Evolutionary conservation across 1,284 basidiomycete genomes (phyloP).

Genomic region (Apiotrichum sp.): DNA sequence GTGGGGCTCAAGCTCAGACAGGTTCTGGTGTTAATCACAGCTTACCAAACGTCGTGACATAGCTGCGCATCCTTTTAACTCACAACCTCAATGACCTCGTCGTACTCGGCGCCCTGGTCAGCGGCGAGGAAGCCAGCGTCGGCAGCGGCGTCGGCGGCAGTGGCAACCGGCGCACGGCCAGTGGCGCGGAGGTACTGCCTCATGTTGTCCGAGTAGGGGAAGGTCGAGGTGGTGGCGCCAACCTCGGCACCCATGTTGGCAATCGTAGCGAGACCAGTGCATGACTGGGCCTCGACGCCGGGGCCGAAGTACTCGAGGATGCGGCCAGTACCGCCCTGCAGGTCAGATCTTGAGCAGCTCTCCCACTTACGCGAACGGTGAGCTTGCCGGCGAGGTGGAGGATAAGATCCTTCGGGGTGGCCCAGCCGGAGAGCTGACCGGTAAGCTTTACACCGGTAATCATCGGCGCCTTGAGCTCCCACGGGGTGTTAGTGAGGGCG

Average conservation of each 20-base stretch:
- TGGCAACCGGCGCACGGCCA: slow-evolving; percentile 77
- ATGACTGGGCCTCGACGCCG: slow-evolving; percentile 92
- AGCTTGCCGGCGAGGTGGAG: slow-evolving; percentile 96
- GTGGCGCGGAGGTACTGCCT: slow-evolving; percentile 88
- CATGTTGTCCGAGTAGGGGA: slow-evolving; percentile 98
- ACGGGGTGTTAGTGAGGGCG: slow-evolving; percentile 94
- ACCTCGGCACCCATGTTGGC: slow-evolving; percentile 99
- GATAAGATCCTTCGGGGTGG: slow-evolving; percentile 95
- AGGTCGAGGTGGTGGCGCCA: slow-evolving; percentile 95
- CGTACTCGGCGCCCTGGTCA: slow-evolving; percentile 82
- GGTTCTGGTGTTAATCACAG: slow-evolving; percentile 56
- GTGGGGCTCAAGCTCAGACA: slow-evolving; percentile 95
- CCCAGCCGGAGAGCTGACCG: slow-evolving; percentile 94
- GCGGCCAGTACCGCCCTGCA: slow-evolving; percentile 78
- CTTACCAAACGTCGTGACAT: too few relatives aligned
- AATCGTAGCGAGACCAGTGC: slow-evolving; percentile 95
- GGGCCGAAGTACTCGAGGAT: slow-evolving; percentile 92
- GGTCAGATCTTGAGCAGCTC: too few relatives aligned
- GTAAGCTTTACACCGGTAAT: slow-evolving; percentile 96
- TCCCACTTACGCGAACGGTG: slow-evolving; percentile 65
- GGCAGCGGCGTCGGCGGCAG: slow-evolving; percentile 68
- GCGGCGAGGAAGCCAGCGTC: slow-evolving; percentile 57
- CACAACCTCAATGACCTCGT: slow-evolving; percentile 88
- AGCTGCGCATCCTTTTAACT: slow-evolving; percentile 30
- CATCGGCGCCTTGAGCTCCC: slow-evolving; percentile 99